Conservation (phyloP, 345 rosid genomes). For the Alliaria petiolata region DNA sequence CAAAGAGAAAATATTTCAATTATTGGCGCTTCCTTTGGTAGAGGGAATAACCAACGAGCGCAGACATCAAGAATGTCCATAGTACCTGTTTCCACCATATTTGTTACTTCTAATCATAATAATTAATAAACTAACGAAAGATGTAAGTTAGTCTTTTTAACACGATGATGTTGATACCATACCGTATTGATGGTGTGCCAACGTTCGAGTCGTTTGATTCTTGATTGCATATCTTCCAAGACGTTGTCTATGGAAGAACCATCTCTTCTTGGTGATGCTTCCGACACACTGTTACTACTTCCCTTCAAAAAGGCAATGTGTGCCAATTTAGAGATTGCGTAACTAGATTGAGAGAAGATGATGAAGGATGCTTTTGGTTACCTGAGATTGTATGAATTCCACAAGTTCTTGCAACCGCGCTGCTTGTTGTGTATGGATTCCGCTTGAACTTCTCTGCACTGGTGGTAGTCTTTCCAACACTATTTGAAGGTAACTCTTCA, state of each 20-base stretch:
- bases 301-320: slow-evolving; percentile 42
- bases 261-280: slow-evolving; percentile 75
- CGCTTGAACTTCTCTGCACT: slow-evolving; percentile 64
- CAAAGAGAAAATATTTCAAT: not conserved
- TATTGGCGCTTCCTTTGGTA: slow-evolving; percentile 83
- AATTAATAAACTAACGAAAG: not conserved
- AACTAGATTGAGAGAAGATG: not conserved
- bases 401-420: slow-evolving; percentile 88
- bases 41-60: slow-evolving; percentile 90
- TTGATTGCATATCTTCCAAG: slow-evolving; percentile 86
- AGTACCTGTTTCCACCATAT: slow-evolving; percentile 54
- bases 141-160: no score
- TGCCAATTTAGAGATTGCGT: not conserved
- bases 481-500: slow-evolving; percentile 86
- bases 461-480: slow-evolving; percentile 77
- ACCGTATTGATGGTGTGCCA: slow-evolving; percentile 97
- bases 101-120: not conserved
- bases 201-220: slow-evolving; percentile 85
- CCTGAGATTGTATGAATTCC: slow-evolving; percentile 92
- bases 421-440: slow-evolving; percentile 77
- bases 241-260: slow-evolving; percentile 58
- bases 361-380: slow-evolving; percentile 21
- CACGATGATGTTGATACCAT: not conserved
- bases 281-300: slow-evolving; percentile 60
- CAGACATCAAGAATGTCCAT: slow-evolving; percentile 97